Conservation (phyloP, 1,284 basidiomycete genomes). For the Ceratobasidium sp. region DNA sequence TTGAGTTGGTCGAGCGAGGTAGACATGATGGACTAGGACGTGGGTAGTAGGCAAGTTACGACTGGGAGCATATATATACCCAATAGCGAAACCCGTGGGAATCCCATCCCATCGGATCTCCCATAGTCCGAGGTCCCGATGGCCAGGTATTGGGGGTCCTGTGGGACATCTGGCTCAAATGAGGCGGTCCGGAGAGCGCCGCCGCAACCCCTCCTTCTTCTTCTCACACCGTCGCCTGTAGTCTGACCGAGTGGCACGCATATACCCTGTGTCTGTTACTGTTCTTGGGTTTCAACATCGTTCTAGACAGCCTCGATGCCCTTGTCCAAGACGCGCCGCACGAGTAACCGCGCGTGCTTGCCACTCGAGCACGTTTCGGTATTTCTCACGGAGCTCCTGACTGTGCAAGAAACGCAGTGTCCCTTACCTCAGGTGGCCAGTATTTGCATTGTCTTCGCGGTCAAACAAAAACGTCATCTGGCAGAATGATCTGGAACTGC, state of each 20-base stretch:
- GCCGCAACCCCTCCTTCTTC: constrained; percentile 6
- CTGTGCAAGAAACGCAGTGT: neutral
- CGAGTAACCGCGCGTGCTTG: neutral
- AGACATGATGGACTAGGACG: constrained; percentile 69
- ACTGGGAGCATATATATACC: constrained; percentile 32
- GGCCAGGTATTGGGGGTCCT: neutral
- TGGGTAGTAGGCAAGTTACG: constrained; percentile 3
- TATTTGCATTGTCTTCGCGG: neutral
- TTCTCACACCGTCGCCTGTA: constrained; percentile 11
- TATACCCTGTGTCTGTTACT: neutral
- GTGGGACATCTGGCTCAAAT: constrained; percentile 19
- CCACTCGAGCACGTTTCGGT: neutral
- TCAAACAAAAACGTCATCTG: too few relatives aligned
- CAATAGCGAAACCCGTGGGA: constrained; percentile 34
- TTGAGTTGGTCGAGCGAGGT: constrained; percentile 90
- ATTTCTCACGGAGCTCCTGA: neutral
- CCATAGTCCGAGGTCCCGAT: constrained; percentile 3
- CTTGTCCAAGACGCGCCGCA: neutral
- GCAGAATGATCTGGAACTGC: too few relatives aligned
- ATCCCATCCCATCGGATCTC: constrained; percentile 39
- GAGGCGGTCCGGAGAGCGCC: constrained; percentile 26
- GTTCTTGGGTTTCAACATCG: neutral
- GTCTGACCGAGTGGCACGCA: neutral
- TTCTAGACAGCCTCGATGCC: neutral
- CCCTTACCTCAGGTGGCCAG: neutral